These are phyloP conservation scores for Allodekkera sacchari DNA, from an alignment of 805 yeast genomes.

Conservation along the genomic window DNA sequence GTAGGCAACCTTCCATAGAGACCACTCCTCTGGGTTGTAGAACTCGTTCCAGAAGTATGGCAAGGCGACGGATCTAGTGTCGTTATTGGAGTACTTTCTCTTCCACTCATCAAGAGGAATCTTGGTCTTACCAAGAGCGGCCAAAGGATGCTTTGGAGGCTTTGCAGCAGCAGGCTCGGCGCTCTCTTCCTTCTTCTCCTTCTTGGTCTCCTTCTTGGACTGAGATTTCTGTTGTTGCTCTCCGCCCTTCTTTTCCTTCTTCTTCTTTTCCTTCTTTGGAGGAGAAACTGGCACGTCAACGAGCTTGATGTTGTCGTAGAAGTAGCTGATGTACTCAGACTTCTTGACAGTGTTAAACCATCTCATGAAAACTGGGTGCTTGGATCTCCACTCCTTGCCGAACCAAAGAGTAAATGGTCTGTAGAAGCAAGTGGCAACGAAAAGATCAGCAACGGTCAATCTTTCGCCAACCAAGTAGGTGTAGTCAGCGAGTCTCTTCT, in stretches of 20 bases:
- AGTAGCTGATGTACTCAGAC: constrained; percentile 37
- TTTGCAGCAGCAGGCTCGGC: constrained; percentile 44
- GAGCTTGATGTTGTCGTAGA: constrained; percentile 45
- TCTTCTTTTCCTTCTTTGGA: constrained; percentile 65
- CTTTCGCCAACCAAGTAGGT: constrained; percentile 42
- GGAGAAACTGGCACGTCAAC: constrained; percentile 64
- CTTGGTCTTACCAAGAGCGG: constrained; percentile 62
- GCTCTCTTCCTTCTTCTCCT: constrained; percentile 19
- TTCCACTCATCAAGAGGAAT: constrained; percentile 87
- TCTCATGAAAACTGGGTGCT: constrained; percentile 42
- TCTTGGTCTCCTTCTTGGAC: constrained; percentile 33
- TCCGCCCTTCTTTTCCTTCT: constrained; percentile 32
- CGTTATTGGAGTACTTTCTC: constrained; percentile 94
- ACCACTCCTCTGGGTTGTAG: constrained; percentile 89
- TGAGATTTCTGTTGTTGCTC: constrained; percentile 24
- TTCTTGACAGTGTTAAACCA: constrained; percentile 42
- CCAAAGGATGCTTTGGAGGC: constrained; percentile 90
- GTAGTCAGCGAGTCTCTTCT: constrained; percentile 41
- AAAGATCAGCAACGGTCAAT: constrained; percentile 37
- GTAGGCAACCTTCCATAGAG: constrained; percentile 91
- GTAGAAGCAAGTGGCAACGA: constrained; percentile 32
- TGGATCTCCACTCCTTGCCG: constrained; percentile 43
- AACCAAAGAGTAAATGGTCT: constrained; percentile 40
- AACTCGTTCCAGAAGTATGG: constrained; percentile 97
- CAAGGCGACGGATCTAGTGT: constrained; percentile 85